Conservation (phyloP, 805 yeast species). For the Starmera dryadoides region DNA sequence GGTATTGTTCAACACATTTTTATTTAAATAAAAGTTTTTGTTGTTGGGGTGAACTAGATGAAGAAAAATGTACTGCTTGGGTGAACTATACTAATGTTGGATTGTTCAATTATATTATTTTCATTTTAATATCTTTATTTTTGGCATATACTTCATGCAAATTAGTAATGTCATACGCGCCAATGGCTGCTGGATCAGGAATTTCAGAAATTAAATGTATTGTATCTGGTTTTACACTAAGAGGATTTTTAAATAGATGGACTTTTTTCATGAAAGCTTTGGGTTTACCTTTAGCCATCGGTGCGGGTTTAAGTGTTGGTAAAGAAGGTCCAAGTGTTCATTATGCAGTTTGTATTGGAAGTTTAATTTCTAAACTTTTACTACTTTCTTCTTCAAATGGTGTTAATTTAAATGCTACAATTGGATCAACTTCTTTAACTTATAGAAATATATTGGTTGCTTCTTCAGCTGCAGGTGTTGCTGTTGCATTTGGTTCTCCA, state of each 20-base stretch:
- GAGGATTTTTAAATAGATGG: constrained; percentile 66
- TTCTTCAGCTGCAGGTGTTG: constrained; percentile 96
- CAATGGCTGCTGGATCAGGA: constrained; percentile 95
- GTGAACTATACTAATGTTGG: constrained; percentile 47
- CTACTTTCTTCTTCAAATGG: constrained; percentile 12
- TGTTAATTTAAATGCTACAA: not conserved
- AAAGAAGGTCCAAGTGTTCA: constrained; percentile 99
- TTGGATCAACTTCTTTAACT: constrained; percentile 5
- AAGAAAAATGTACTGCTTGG: constrained; percentile 60
- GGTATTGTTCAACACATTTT: constrained; percentile 66
- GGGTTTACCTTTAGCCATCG: constrained; percentile 84
- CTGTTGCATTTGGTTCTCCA: constrained; percentile 96
- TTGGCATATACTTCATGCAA: constrained; percentile 63
- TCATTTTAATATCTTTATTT: constrained; percentile 47
- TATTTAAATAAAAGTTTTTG: constrained; percentile 73
- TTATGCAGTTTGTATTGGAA: constrained; percentile 94
- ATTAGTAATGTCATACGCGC: constrained; percentile 67
- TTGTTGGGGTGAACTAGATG: constrained; percentile 57
- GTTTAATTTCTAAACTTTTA: constrained; percentile 21
- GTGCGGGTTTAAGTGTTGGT: constrained; percentile 90
- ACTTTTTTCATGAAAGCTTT: constrained; percentile 72
- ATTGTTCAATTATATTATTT: constrained; percentile 46
- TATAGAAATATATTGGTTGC: constrained; percentile 51
- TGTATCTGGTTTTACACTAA: constrained; percentile 79
- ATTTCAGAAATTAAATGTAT: constrained; percentile 95